A percentile compares a stretch with the other conserved stretches of the same genome.
phyloP scores from a whole-genome alignment of 106 monocot genomes.

The Allium sativum region DNA sequence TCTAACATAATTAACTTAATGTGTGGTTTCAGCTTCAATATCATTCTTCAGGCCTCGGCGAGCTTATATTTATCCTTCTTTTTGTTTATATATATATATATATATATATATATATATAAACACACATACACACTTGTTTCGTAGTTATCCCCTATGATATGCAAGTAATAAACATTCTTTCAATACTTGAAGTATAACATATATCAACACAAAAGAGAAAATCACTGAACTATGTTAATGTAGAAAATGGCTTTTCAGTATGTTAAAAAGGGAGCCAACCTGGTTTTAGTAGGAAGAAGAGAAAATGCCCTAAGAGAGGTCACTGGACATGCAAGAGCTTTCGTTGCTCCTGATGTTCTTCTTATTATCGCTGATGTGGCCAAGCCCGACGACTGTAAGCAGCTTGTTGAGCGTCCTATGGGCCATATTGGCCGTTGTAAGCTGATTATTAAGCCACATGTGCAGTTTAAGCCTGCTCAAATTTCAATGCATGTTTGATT shows the following conservation, averaged over 20 bases:
- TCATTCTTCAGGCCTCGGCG: no score
- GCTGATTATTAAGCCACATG: not conserved
- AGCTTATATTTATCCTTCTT: no score
- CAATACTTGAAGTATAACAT: no score
- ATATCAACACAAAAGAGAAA: no score
- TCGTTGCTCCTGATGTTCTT: conserved; percentile 35
- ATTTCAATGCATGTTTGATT: no score
- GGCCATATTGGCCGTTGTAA: conserved; percentile 35
- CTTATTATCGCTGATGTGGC: conserved; percentile 13
- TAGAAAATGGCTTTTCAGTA: conserved; percentile 72
- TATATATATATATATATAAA: no score
- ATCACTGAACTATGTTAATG: not conserved
- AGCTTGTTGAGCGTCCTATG: conserved; percentile 30
- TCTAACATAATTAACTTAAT: no score
- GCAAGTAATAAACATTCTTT: no score
- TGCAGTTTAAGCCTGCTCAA: not conserved
- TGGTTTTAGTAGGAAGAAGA: conserved; percentile 57
- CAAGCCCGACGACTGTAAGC: conserved; percentile 16
- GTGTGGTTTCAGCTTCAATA: no score
- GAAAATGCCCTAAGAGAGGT: conserved; percentile 23
- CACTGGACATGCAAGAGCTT: conserved; percentile 15
- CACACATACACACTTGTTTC: no score
- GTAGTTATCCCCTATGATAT: no score
- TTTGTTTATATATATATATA: no score
- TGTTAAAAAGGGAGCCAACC: conserved; percentile 44